Conservation (phyloP, 352 stramenopile genomes). For the Phytophthora ramorum region DNA sequence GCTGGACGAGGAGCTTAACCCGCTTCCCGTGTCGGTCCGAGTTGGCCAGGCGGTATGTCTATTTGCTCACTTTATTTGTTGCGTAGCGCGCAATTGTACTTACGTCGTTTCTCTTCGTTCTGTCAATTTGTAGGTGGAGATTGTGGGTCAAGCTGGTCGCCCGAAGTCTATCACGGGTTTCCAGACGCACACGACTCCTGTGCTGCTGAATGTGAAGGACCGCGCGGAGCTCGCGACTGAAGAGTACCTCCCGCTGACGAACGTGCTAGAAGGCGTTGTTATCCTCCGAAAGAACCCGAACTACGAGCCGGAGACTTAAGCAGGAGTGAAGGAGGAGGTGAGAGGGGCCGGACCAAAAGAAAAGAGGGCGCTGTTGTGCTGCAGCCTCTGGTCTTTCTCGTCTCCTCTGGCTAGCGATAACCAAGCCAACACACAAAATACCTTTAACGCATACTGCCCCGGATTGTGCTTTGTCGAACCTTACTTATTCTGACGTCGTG, state of each 20-base stretch:
- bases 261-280: conserved; percentile 98
- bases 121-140: conserved; percentile 90
- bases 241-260: conserved; percentile 96
- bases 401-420: conserved; percentile 38
- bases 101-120: conserved; percentile 11
- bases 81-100: conserved; percentile 9
- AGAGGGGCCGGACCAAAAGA: conserved; percentile 12
- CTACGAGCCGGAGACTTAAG: conserved; percentile 83
- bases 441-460: conserved; percentile 29
- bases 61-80: background rate
- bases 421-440: conserved; percentile 43
- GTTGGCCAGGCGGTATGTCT: conserved; percentile 96
- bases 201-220: conserved; percentile 98
- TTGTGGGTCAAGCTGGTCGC: conserved; percentile 98
- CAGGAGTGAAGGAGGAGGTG: conserved; percentile 16
- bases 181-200: conserved; percentile 99
- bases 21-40: conserved; percentile 96
- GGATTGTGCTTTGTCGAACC: conserved; percentile 1
- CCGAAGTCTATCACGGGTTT: conserved; percentile 99
- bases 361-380: conserved; percentile 29
- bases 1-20: conserved; percentile 96
- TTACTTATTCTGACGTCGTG: conserved; percentile 8
- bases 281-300: conserved; percentile 99
- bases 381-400: conserved; percentile 7
- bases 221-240: conserved; percentile 98